These are phyloP conservation scores for Aspergillus chevalieri DNA, from an alignment of 2,329 filamentous ascomycete species.

Conservation along the genomic window DNA sequence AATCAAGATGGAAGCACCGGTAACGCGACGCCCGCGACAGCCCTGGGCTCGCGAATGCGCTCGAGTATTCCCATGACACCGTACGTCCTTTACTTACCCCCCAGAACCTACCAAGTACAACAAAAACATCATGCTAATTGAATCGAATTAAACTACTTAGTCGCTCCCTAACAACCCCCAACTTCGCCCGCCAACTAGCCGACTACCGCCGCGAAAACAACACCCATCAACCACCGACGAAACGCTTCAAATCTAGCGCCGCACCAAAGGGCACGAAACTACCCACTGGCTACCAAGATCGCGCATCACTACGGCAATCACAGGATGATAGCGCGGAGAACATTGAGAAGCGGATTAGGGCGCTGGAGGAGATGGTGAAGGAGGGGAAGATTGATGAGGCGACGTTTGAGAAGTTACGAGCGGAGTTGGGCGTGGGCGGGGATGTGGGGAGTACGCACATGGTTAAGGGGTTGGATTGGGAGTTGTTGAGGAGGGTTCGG, in stretches of 20 bases:
- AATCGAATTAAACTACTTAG: conserved; percentile 33
- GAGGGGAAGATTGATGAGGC: conserved; percentile 74
- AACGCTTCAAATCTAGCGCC: conserved; percentile 67
- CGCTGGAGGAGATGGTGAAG: conserved; percentile 75
- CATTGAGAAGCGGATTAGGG: conserved; percentile 62
- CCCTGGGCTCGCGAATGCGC: conserved; percentile 69
- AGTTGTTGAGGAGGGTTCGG: conserved; percentile 49
- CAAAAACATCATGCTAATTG: conserved; percentile 2
- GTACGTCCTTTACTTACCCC: conserved; percentile 44
- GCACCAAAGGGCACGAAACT: conserved; percentile 79
- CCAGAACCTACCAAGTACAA: conserved; percentile 4
- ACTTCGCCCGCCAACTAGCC: conserved; percentile 79
- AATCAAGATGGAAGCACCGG: conserved; percentile 22
- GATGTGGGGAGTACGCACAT: conserved; percentile 75
- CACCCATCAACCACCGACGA: conserved; percentile 50
- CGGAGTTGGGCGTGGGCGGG: conserved; percentile 71
- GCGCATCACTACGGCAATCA: conserved; percentile 60
- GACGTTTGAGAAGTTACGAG: conserved; percentile 68
- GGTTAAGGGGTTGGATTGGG: conserved; percentile 86
- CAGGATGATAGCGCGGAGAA: conserved; percentile 43
- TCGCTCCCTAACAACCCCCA: conserved; percentile 59
- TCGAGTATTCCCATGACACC: conserved; percentile 92
- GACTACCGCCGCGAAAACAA: conserved; percentile 56
- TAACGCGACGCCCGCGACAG: conserved; percentile 45
- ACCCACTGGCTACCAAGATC: conserved; percentile 75